Evolutionary conservation across 1,284 basidiomycete genomes (phyloP).

Genomic region (Ganoderma lingzhi): DNA sequence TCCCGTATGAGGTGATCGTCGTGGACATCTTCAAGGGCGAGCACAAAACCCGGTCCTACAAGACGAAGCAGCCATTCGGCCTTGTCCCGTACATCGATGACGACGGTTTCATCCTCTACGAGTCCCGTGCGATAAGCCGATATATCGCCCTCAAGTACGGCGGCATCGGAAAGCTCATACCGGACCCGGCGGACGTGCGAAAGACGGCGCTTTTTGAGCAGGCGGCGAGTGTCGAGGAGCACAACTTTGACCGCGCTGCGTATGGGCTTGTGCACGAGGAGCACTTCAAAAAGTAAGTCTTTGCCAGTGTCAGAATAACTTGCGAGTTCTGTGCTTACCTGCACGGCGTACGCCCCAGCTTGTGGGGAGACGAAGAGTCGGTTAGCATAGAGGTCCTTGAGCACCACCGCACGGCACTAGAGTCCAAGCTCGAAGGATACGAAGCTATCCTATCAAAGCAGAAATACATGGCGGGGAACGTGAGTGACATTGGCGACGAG

Average conservation of each 20-base stretch:
- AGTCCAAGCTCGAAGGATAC: slow-evolving; percentile 51
- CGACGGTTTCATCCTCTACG: slow-evolving; percentile 54
- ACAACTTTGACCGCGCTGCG: slow-evolving; percentile 59
- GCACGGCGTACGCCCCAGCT: not conserved
- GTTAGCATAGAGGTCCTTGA: slow-evolving; percentile 29
- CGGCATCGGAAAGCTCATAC: slow-evolving; percentile 46
- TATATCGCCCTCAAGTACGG: slow-evolving; percentile 56
- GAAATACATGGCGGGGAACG: slow-evolving; percentile 56
- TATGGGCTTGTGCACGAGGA: slow-evolving; percentile 51
- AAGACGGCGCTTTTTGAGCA: slow-evolving; percentile 60
- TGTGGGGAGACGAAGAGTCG: slow-evolving; percentile 1
- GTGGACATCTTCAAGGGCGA: slow-evolving; percentile 53
- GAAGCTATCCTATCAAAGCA: slow-evolving; percentile 54
- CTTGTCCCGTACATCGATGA: slow-evolving; percentile 69
- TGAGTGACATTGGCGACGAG: slow-evolving; percentile 33
- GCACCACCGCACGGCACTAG: slow-evolving; percentile 36
- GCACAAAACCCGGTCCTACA: slow-evolving; percentile 54
- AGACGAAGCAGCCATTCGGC: slow-evolving; percentile 67
- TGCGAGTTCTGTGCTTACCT: not conserved
- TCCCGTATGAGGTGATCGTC: slow-evolving; percentile 55
- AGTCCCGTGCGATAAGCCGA: slow-evolving; percentile 61
- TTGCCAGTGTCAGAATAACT: not conserved
- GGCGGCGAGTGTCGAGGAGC: slow-evolving; percentile 59
- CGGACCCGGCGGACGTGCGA: slow-evolving; percentile 40
- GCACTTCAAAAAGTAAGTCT: slow-evolving; percentile 53